Percentiles rank a stretch among this genome's conserved stretches.
These are phyloP conservation scores for Suillus decipiens DNA, from an alignment of 768 basidiomycete genomes.

Conservation along the genomic window DNA sequence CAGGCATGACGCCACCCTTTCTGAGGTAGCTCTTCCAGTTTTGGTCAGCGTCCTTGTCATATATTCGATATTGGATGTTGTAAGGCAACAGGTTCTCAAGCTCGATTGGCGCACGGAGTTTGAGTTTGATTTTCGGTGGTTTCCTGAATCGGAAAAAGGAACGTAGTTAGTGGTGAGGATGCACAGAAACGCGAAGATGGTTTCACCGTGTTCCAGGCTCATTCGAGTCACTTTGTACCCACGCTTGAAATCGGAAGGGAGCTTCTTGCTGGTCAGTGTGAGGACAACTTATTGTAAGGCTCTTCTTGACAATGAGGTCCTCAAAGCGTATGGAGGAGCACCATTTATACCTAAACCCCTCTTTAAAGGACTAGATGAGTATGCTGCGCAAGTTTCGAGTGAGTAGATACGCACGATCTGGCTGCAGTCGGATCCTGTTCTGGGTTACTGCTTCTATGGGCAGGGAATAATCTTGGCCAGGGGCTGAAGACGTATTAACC, in stretches of 20 bases:
- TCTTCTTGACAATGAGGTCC: constrained; percentile 70
- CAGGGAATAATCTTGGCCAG: constrained; percentile 84
- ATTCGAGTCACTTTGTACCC: constrained; percentile 72
- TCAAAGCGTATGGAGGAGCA: constrained; percentile 87
- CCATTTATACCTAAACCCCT: constrained; percentile 97
- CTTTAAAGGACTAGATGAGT: constrained; percentile 40
- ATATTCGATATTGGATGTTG: constrained; percentile 94
- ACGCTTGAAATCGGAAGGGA: constrained; percentile 93
- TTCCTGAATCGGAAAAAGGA: constrained; percentile 47
- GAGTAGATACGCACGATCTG: constrained; percentile 70
- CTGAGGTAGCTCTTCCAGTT: constrained; percentile 94
- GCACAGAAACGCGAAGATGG: neutral
- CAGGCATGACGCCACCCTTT: constrained; percentile 92
- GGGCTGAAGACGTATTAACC: constrained; percentile 42
- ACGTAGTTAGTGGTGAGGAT: neutral
- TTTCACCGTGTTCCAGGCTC: constrained; percentile 59
- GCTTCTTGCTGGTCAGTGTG: constrained; percentile 81
- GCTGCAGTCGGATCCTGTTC: constrained; percentile 82
- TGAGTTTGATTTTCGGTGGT: constrained; percentile 83
- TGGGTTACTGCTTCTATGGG: constrained; percentile 89
- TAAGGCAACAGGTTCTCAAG: constrained; percentile 94
- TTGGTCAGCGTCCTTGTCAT: constrained; percentile 92
- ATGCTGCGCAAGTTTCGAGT: neutral
- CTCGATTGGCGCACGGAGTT: constrained; percentile 90
- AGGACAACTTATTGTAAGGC: constrained; percentile 81